Conservation (phyloP, 768 basidiomycete species). For the Collybia sordida region DNA sequence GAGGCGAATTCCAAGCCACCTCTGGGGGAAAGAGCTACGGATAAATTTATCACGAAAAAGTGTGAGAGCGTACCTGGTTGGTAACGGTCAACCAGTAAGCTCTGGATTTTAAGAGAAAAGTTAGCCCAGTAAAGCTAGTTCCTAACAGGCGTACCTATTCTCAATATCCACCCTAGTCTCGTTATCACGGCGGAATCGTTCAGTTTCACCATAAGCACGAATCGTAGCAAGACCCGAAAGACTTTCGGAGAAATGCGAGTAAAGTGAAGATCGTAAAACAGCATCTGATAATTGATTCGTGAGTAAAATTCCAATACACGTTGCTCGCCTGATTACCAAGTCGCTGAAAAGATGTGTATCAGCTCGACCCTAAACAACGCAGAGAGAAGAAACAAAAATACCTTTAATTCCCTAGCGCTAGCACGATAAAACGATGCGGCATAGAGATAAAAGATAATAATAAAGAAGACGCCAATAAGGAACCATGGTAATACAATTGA, state of each 20-base stretch:
- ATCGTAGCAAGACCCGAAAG: conserved; percentile 86
- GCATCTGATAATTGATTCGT: conserved; percentile 51
- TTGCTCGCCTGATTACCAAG: conserved; percentile 40
- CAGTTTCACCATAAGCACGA: conserved; percentile 79
- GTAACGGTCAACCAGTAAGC: conserved; percentile 87
- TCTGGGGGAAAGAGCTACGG: conserved; percentile 29
- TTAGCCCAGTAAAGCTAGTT: not conserved
- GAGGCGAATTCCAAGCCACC: conserved; percentile 89
- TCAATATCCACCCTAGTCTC: conserved; percentile 77
- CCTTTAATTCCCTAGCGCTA: conserved; percentile 87
- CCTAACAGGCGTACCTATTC: conserved; percentile 51
- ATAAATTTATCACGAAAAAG: conserved; percentile 11
- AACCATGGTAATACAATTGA: conserved; percentile 83
- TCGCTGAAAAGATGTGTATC: conserved; percentile 35
- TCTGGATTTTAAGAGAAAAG: conserved; percentile 24
- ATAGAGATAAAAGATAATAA: conserved; percentile 63
- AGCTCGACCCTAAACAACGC: not conserved
- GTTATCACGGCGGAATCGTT: conserved; percentile 78
- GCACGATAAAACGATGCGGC: conserved; percentile 82
- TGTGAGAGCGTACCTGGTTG: conserved; percentile 63
- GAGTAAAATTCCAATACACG: not conserved
- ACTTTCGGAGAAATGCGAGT: conserved; percentile 92
- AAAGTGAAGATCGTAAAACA: conserved; percentile 81
- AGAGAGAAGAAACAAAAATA: conserved; percentile 14
- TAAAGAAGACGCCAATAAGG: conserved; percentile 66